A percentile compares a stretch with the other conserved stretches of the same genome.
phyloP scores from a whole-genome alignment of 768 basidiomycete species.

The Postia placenta region DNA sequence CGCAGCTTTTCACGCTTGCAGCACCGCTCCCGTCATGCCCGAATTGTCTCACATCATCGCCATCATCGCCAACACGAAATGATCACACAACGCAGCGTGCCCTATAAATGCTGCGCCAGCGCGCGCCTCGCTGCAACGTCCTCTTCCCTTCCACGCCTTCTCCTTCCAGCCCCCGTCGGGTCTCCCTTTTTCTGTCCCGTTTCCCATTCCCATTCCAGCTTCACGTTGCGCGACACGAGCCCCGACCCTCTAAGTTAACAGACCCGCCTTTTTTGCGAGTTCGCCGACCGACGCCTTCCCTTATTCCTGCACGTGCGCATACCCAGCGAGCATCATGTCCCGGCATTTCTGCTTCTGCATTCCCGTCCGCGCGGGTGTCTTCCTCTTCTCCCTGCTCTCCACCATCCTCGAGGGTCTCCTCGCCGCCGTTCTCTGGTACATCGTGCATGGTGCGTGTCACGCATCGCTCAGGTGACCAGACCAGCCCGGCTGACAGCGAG shows the following conservation, averaged over 20 bases:
- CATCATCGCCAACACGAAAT: neutral
- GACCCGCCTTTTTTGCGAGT: too few species aligned
- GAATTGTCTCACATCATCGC: neutral
- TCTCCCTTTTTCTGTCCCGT: slow-evolving; percentile 4
- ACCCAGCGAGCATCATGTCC: slow-evolving; percentile 13
- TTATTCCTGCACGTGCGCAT: neutral
- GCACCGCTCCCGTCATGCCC: neutral
- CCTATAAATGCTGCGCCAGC: neutral
- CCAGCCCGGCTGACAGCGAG: too few species aligned
- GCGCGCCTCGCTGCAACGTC: neutral
- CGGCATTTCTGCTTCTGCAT: slow-evolving; percentile 26
- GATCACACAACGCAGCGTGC: neutral
- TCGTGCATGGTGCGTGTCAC: slow-evolving; percentile 14
- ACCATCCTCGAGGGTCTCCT: slow-evolving; percentile 11
- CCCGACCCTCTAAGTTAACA: neutral
- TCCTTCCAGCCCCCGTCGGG: slow-evolving; percentile 1
- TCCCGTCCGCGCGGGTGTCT: slow-evolving; percentile 23
- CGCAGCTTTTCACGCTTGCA: too few species aligned
- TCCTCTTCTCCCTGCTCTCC: slow-evolving; percentile 22
- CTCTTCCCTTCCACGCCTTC: slow-evolving; percentile 4
- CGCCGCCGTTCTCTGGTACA: slow-evolving; percentile 12
- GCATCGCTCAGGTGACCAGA: too few species aligned
- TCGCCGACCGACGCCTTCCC: neutral
- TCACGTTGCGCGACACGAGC: neutral
- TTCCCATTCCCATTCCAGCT: too few species aligned